Conservation (phyloP, 208 protist species). For the Leishmania tarentolae region DNA sequence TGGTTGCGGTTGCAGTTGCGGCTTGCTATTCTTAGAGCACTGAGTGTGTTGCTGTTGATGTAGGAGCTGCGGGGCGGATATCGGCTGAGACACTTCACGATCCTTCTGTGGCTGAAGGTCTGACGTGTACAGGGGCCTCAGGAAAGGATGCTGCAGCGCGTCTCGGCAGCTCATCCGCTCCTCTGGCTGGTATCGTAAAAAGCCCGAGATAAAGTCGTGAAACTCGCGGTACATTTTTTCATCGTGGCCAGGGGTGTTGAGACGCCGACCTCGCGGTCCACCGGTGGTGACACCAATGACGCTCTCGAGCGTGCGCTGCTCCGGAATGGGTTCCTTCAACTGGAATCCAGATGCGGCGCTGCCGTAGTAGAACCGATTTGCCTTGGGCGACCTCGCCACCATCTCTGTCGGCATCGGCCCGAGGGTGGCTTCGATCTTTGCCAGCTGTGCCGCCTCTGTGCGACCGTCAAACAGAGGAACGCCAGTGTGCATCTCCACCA, state of each 20-base stretch:
- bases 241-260: slow-evolving; percentile 46
- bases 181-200: slow-evolving; percentile 61
- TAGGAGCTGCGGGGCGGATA: not conserved
- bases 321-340: slow-evolving; percentile 48
- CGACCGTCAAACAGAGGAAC: slow-evolving; percentile 95
- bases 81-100: not conserved
- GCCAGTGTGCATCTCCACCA: slow-evolving; percentile 98
- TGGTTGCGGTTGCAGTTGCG: not conserved
- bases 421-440: slow-evolving; percentile 89
- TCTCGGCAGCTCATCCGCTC: slow-evolving; percentile 79
- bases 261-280: slow-evolving; percentile 42
- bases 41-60: slow-evolving; percentile 10
- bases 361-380: slow-evolving; percentile 60
- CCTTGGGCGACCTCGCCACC: slow-evolving; percentile 59
- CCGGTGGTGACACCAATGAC: slow-evolving; percentile 58
- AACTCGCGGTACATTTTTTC: slow-evolving; percentile 59
- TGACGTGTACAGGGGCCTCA: slow-evolving; percentile 43
- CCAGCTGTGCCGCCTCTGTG: slow-evolving; percentile 95
- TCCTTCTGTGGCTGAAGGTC: slow-evolving; percentile 45
- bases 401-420: slow-evolving; percentile 70
- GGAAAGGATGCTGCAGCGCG: slow-evolving; percentile 77
- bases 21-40: not conserved
- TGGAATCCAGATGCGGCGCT: slow-evolving; percentile 11
- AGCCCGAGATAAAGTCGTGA: slow-evolving; percentile 52
- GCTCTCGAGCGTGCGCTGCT: slow-evolving; percentile 40